Evolutionary conservation across 1,284 basidiomycete species (phyloP).

Genomic region (Flammula alnicola): DNA sequence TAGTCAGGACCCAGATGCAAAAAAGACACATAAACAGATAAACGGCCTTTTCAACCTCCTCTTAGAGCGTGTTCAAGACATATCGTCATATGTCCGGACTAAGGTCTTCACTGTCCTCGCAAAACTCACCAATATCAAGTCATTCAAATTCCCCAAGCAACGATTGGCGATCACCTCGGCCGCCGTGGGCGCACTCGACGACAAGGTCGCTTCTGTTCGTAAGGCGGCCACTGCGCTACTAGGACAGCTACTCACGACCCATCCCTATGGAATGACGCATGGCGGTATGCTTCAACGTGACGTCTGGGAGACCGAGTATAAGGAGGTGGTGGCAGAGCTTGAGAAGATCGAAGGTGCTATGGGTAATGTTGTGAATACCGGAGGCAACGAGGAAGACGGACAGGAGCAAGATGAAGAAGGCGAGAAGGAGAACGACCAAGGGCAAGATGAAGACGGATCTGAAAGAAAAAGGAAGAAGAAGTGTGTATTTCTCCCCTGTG

Average conservation of each 20-base stretch:
- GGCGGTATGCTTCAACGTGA: slow-evolving; percentile 80
- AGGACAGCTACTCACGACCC: slow-evolving; percentile 81
- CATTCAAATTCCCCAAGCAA: slow-evolving; percentile 85
- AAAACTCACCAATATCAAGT: slow-evolving; percentile 73
- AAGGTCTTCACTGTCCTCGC: slow-evolving; percentile 84
- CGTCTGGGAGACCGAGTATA: slow-evolving; percentile 80
- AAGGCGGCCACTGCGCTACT: slow-evolving; percentile 85
- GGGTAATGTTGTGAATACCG: slow-evolving; percentile 56
- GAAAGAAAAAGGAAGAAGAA: slow-evolving; percentile 27
- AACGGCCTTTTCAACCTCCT: slow-evolving; percentile 84
- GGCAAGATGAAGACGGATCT: slow-evolving; percentile 9
- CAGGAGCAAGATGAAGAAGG: slow-evolving; percentile 37
- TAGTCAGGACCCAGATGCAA: slow-evolving; percentile 56
- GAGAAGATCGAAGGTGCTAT: slow-evolving; percentile 58
- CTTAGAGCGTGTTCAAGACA: slow-evolving; percentile 86
- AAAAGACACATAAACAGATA: slow-evolving; percentile 82
- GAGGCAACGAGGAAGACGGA: slow-evolving; percentile 46
- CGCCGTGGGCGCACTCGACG: slow-evolving; percentile 83
- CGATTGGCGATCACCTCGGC: slow-evolving; percentile 78
- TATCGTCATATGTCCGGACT: slow-evolving; percentile 89
- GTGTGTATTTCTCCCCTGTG: slow-evolving; percentile 10
- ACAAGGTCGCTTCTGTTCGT: slow-evolving; percentile 89
- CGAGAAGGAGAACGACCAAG: slow-evolving; percentile 33
- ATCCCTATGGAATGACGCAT: slow-evolving; percentile 90
- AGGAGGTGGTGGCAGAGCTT: slow-evolving; percentile 58